Conservation (phyloP, 2,329 filamentous ascomycete genomes). For the Paracamarosporium sp. region DNA sequence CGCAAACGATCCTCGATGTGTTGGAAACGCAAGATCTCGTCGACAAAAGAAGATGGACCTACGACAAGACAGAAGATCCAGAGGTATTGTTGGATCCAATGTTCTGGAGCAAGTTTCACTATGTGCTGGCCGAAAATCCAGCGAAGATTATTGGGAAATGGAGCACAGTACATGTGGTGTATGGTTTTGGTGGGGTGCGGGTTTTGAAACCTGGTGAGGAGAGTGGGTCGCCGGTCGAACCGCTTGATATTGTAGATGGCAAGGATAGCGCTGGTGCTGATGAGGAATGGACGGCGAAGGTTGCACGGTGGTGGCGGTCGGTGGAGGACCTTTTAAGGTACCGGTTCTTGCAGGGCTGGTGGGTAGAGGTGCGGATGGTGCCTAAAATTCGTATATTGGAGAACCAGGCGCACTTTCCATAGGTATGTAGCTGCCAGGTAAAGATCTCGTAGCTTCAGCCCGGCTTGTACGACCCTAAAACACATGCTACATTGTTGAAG, state of each 20-base stretch:
- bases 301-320: conserved; percentile 30
- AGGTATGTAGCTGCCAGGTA: neutral
- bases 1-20: conserved; percentile 34
- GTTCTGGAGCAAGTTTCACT: conserved; percentile 68
- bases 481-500: neutral
- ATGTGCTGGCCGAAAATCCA: conserved; percentile 62
- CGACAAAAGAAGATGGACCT: conserved; percentile 54
- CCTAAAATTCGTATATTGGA: conserved; percentile 61
- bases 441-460: neutral
- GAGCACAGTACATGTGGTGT: conserved; percentile 58
- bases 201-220: conserved; percentile 54
- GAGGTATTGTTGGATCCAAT: conserved; percentile 52
- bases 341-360: conserved; percentile 57
- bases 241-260: conserved; percentile 19
- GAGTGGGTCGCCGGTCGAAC: conserved; percentile 23
- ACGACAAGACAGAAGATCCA: conserved; percentile 67
- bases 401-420: conserved; percentile 24
- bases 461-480: neutral
- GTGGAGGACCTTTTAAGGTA: conserved; percentile 44
- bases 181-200: conserved; percentile 59
- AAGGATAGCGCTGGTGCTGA: conserved; percentile 20
- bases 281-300: conserved; percentile 20
- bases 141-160: conserved; percentile 58
- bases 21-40: conserved; percentile 26
- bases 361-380: conserved; percentile 61